Evolutionary conservation across 768 basidiomycete species (phyloP), one percentile per base, ranked within the genome.

Genomic region (Scleroderma citrinum): DNA sequence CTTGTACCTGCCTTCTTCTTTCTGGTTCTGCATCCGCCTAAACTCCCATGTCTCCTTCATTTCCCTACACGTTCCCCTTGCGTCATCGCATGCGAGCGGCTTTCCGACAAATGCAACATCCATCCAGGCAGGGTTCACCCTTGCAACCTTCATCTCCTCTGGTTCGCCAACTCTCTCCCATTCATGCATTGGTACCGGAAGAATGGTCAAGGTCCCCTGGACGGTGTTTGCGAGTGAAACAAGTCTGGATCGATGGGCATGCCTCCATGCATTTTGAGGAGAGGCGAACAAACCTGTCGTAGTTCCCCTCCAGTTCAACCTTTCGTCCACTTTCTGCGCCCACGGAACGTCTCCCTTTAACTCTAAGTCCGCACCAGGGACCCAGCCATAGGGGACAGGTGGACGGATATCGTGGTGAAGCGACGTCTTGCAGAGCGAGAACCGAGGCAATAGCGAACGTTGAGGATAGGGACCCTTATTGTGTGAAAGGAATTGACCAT

Each of bases 301-400:
- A 36, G 78, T 78, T 3, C 88, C 88, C 35, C 88, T 73, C 88
- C 88, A 90, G 35, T 80, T 69, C 16, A 88, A 54, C 3, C 77
- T 68, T 51, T 83, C 78, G 59, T 85, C 76, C 1, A 66, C 24
- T 67, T 84, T 89, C 29, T 76, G 71, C 14, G 81, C 76, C 78
- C 83, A 92, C 0, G 71, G 72, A 8, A 82, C 76, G 62, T 87
- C 80, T 2, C 56, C 62, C 54, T 81, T 70, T 2, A 61, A 61
- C 3, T 68, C 67, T 6, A 71, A 66, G 10, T 59, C 58, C 5
- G 72, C 60, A 13, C 75, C 74, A 7, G 70, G 73, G 0, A 72
- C 44, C 76, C 76, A 82, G 14, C 65, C 71, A 43, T 77, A 76
- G 0, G 73, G 70, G 2, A 69, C 69, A 1, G 77, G 72, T 3